phyloP scores from a whole-genome alignment of 176 grass and related monocot species.

The Avena sativa region DNA sequence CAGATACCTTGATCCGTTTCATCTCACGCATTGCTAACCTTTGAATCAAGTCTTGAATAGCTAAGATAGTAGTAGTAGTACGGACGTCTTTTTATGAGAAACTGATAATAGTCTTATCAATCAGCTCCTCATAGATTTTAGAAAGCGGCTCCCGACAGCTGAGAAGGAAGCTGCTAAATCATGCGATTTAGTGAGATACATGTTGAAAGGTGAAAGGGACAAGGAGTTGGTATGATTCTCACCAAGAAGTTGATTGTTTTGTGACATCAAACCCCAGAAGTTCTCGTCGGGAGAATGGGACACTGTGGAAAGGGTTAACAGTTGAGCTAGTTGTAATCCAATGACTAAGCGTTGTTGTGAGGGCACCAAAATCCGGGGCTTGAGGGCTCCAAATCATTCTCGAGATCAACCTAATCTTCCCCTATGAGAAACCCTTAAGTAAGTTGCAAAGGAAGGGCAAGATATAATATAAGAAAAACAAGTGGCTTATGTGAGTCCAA shows the following conservation, averaged over 20 bases:
- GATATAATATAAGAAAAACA: constrained; percentile 4
- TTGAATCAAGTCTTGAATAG: neutral
- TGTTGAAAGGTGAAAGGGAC: neutral
- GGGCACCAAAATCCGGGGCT: constrained; percentile 37
- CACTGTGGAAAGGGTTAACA: neutral
- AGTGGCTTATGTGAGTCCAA: constrained; percentile 37
- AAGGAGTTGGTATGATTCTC: neutral
- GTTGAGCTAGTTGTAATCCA: constrained; percentile 46
- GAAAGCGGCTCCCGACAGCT: neutral
- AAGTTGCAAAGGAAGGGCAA: neutral
- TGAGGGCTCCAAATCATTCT: constrained; percentile 35
- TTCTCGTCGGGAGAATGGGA: constrained; percentile 2
- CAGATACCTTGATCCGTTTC: neutral
- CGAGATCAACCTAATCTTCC: constrained; percentile 46
- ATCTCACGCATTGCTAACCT: too few relatives aligned
- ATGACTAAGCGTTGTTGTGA: neutral
- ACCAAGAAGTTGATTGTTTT: neutral
- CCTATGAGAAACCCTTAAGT: constrained; percentile 1
- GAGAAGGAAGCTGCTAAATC: neutral
- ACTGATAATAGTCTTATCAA: neutral
- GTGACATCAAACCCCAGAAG: neutral
- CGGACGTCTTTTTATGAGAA: neutral
- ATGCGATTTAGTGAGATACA: neutral
- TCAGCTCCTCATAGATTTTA: neutral
- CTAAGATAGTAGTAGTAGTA: neutral